phyloP scores from a whole-genome alignment of 352 stramenopile genomes.

The Ophiocytium majus region DNA sequence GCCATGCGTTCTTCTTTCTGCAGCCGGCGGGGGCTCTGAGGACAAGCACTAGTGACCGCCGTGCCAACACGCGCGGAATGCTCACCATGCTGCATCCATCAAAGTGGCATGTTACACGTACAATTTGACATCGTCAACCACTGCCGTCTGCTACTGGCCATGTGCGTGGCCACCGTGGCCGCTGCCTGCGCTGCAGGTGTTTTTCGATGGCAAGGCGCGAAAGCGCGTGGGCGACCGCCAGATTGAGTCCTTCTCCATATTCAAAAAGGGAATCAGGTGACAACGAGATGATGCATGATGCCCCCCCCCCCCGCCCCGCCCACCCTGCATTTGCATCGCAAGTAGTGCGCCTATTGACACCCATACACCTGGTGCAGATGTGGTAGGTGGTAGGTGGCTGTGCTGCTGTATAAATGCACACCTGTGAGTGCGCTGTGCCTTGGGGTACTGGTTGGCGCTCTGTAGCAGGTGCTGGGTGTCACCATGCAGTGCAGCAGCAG shows the following conservation, averaged over 20 bases:
- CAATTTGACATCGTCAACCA: too few relatives aligned
- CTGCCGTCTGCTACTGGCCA: too few relatives aligned
- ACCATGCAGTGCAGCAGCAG: too few relatives aligned
- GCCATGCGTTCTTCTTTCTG: too few relatives aligned
- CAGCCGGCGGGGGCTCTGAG: too few relatives aligned
- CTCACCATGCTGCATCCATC: too few relatives aligned
- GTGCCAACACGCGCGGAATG: too few relatives aligned
- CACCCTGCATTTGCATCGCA: too few relatives aligned
- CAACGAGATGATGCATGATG: slow-evolving; percentile 3
- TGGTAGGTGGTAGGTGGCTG: not conserved
- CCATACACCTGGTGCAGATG: not conserved
- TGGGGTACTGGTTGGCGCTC: not conserved
- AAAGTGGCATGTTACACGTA: too few relatives aligned
- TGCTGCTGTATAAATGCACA: not conserved
- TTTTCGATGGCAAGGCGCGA: slow-evolving; percentile 43
- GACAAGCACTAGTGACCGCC: too few relatives aligned
- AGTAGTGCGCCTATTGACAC: too few relatives aligned
- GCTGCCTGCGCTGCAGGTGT: slow-evolving; percentile 29
- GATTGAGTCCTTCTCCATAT: slow-evolving; percentile 54
- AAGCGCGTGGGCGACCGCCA: slow-evolving; percentile 49
- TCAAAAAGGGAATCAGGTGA: slow-evolving; percentile 35
- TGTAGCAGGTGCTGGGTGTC: not conserved
- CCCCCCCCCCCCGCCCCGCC: not conserved
- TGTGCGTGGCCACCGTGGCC: too few relatives aligned
- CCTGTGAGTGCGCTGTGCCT: not conserved